Base-by-base conservation (phyloP, 2,329 filamentous ascomycete species). In the Esteya vermicola region DNA sequence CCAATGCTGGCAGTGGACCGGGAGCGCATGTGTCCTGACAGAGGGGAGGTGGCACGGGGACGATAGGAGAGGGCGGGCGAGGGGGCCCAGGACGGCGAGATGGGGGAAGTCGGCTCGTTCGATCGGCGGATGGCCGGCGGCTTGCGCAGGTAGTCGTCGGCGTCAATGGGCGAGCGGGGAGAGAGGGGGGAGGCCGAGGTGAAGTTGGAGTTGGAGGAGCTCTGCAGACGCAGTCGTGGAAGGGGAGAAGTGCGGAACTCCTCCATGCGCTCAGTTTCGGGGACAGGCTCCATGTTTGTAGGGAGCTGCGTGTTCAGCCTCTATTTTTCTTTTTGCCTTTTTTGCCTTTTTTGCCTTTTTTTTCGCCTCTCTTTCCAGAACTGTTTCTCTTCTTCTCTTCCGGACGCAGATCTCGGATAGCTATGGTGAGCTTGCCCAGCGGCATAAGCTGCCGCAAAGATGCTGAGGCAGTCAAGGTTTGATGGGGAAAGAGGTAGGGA, bases 231-330 rank as follows among this genome's bases (percentile, higher is more conserved):
- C 33, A 75, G 56, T 23, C 61, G 64, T 30, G 72, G 70, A 28
- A 75, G 59, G 48, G 72, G 72, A 39, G 71, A 68, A 40, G 72
- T 59, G 45, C 65, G 69, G 53, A 79, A 80, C 55, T 73, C 72
- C 63, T 78, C 74, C 68, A 80, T 74, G 47, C 73, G 67, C 63
- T 79, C 72, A 37, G 75, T 76, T 62, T 80, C 75, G 48, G 75
- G 75, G 52, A 80, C 75, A 43, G 75, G 72, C 58, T 80, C 75
- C 75, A 80, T 80, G 50, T 50, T 57, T 55, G 38, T 27, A 19
- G 13, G 14, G 13, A 18, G 20, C 5, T 25, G 18, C 10, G 9
- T 19, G 25, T 7, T 26, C 25, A n/a, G n/a, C n/a, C n/a, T n/a
- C n/a, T n/a, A n/a, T n/a, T n/a, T n/a, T n/a, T n/a, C n/a, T n/a